These are phyloP conservation scores for Ananas comosus DNA, from an alignment of 176 grass and related monocot genomes.

Conservation along the genomic window DNA sequence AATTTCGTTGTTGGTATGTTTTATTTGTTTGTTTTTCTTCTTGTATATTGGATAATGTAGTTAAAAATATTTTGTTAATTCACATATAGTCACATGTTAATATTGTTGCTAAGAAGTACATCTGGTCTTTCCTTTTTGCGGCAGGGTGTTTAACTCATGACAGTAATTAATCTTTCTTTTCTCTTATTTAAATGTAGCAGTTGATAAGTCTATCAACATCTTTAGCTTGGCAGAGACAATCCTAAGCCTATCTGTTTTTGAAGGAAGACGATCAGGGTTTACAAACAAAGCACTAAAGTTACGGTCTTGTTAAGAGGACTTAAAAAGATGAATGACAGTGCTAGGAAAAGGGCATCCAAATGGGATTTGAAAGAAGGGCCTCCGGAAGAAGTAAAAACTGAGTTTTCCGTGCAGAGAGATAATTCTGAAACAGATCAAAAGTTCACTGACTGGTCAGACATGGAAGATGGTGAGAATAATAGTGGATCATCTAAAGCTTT, in stretches of 20 bases:
- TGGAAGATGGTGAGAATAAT: constrained; percentile 20
- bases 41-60: no score
- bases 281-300: neutral
- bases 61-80: no score
- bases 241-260: neutral
- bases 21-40: no score
- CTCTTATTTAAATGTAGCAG: no score
- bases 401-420: constrained; percentile 14
- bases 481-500: constrained; percentile 32
- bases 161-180: no score
- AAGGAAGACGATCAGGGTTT: neutral
- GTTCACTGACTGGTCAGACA: constrained; percentile 21
- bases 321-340: constrained; percentile 38
- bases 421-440: constrained; percentile 25
- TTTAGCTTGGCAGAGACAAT: neutral
- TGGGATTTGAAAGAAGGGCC: constrained; percentile 43
- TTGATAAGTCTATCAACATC: neutral
- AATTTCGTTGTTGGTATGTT: no score
- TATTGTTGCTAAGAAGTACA: no score
- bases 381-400: constrained; percentile 34
- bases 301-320: constrained; percentile 13
- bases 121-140: no score
- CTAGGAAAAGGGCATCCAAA: constrained; percentile 47
- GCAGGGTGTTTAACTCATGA: no score
- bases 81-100: no score